Conservation (phyloP, 2,329 filamentous ascomycete genomes). For the Fusarium fujikuroi region DNA sequence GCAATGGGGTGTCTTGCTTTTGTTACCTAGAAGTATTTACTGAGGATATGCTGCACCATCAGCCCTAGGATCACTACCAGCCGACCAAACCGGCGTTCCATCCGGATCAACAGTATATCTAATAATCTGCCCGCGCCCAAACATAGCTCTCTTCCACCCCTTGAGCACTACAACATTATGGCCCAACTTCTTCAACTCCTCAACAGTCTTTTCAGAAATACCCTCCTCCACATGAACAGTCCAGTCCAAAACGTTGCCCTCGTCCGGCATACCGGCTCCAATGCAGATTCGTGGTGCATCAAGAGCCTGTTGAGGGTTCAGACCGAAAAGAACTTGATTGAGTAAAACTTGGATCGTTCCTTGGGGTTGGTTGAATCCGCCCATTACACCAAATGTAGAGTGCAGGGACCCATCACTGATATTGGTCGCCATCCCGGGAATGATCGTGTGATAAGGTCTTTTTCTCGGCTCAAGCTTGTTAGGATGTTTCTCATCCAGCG, state of each 20-base stretch:
- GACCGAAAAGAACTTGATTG: conserved; percentile 84
- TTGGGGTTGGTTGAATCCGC: conserved; percentile 98
- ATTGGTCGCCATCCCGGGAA: conserved; percentile 90
- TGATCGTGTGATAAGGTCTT: conserved; percentile 97
- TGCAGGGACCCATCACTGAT: conserved; percentile 77
- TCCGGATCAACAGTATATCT: conserved; percentile 79
- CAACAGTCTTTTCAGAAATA: conserved; percentile 73
- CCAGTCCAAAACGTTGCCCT: conserved; percentile 66
- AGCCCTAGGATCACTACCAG: conserved; percentile 86
- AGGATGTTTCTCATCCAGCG: conserved; percentile 75
- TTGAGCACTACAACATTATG: conserved; percentile 77
- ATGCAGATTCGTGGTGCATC: conserved; percentile 94
- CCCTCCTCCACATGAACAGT: conserved; percentile 86
- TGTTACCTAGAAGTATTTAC: neutral
- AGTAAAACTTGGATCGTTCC: conserved; percentile 93
- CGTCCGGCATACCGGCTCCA: conserved; percentile 74
- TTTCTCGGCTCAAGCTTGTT: conserved; percentile 85
- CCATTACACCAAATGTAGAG: conserved; percentile 95
- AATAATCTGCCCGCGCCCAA: conserved; percentile 90
- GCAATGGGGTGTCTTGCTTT: rapidly evolving
- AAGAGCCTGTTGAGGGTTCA: conserved; percentile 86
- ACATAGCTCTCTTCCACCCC: conserved; percentile 74
- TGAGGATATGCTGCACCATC: conserved; percentile 77
- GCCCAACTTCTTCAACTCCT: conserved; percentile 74
- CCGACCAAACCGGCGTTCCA: conserved; percentile 80